These are phyloP conservation scores for Pleurotus eryngii DNA, from an alignment of 768 basidiomycete species.

Conservation along the genomic window DNA sequence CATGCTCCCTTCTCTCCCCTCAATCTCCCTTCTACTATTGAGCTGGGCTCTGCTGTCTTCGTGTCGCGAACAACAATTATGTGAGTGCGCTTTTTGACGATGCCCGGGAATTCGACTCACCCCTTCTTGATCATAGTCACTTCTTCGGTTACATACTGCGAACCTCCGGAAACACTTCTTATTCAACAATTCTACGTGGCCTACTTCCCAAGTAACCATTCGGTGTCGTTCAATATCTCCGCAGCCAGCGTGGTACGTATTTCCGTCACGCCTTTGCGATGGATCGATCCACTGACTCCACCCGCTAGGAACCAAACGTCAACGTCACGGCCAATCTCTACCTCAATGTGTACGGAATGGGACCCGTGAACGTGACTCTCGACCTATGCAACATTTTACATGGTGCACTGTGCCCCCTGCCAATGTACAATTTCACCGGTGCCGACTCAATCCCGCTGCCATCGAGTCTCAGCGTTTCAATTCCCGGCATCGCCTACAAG, in stretches of 20 bases:
- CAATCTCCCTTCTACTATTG: slow-evolving; percentile 37
- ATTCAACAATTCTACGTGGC: slow-evolving; percentile 74
- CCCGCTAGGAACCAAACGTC: slow-evolving; percentile 60
- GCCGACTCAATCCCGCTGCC: slow-evolving; percentile 68
- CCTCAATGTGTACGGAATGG: slow-evolving; percentile 85
- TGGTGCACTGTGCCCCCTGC: slow-evolving; percentile 82
- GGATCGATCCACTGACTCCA: too few relatives aligned
- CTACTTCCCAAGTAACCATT: slow-evolving; percentile 68
- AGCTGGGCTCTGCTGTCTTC: slow-evolving; percentile 14
- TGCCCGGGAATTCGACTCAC: slow-evolving; percentile 10
- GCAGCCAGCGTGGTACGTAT: slow-evolving; percentile 79
- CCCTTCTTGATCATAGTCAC: slow-evolving; percentile 50
- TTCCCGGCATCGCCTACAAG: slow-evolving; percentile 80
- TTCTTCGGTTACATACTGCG: slow-evolving; percentile 85
- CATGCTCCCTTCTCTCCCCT: slow-evolving; percentile 67
- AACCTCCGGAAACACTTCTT: slow-evolving; percentile 75
- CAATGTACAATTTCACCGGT: slow-evolving; percentile 85
- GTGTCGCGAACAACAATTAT: slow-evolving; percentile 5
- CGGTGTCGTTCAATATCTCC: slow-evolving; percentile 80
- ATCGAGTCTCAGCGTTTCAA: slow-evolving; percentile 49
- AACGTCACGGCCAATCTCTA: slow-evolving; percentile 81
- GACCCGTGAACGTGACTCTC: slow-evolving; percentile 79
- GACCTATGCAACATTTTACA: slow-evolving; percentile 77
- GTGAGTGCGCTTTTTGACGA: background rate
- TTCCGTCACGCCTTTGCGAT: too few relatives aligned